These are phyloP conservation scores for Tephrocybe sp. DNA, from an alignment of 768 basidiomycete species.

Conservation along the genomic window DNA sequence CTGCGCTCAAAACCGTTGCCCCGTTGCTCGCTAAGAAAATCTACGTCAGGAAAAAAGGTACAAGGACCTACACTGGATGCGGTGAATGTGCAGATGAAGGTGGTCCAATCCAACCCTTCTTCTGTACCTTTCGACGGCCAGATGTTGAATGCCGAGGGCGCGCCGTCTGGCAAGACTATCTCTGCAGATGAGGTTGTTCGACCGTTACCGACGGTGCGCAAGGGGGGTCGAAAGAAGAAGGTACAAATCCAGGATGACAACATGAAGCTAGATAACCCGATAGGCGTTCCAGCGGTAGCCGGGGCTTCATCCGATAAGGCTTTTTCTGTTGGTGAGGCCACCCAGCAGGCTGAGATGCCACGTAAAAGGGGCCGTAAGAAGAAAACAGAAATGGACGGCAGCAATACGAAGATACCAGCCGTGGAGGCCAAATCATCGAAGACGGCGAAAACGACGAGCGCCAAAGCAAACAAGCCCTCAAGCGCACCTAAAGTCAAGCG, in stretches of 20 bases:
- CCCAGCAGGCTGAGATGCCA: neutral
- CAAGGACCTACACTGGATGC: no score
- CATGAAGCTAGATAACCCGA: no score
- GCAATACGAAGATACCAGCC: neutral
- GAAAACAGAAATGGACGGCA: neutral
- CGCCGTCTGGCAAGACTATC: no score
- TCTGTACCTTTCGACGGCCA: no score
- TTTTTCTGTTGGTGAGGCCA: neutral
- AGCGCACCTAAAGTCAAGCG: neutral
- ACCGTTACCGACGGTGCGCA: neutral
- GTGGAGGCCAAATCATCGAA: neutral
- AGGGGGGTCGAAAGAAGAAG: neutral
- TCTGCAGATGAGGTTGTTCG: no score
- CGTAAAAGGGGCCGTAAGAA: neutral
- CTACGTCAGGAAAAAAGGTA: no score
- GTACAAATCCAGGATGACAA: neutral
- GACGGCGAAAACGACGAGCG: neutral
- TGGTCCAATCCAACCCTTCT: no score
- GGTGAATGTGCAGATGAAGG: no score
- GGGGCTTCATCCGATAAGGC: neutral
- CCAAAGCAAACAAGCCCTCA: neutral
- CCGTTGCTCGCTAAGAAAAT: no score
- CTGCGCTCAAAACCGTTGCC: no score
- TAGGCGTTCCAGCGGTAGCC: neutral
- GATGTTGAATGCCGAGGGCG: no score